Conservation (phyloP, 1,139 yeast genomes). For the Nadsonia commutata region DNA sequence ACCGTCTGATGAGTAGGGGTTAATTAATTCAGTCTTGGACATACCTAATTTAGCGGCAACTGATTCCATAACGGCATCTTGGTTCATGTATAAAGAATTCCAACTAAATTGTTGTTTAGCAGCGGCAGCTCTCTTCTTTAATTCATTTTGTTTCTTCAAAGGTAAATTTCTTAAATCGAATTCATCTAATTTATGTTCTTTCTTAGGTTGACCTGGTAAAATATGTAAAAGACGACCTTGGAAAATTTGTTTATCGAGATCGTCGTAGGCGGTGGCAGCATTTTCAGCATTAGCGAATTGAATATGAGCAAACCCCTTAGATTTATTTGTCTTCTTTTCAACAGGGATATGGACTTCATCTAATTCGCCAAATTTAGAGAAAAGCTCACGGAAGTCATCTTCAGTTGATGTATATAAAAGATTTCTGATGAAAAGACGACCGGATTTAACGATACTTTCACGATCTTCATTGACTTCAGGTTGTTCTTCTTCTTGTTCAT, state of each 20-base stretch:
- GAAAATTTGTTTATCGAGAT: conserved; percentile 74
- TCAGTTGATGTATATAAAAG: conserved; percentile 70
- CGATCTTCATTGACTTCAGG: conserved; percentile 32
- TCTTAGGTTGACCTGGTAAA: conserved; percentile 71
- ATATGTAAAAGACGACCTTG: conserved; percentile 91
- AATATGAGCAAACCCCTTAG: conserved; percentile 87
- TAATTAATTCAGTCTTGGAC: conserved; percentile 66
- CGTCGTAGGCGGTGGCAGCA: conserved; percentile 62
- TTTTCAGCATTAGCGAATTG: conserved; percentile 51
- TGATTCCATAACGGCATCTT: conserved; percentile 82
- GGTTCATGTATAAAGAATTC: conserved; percentile 86
- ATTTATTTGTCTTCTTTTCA: conserved; percentile 77
- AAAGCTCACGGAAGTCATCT: conserved; percentile 53
- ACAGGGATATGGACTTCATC: conserved; percentile 70
- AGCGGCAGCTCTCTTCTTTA: conserved; percentile 74
- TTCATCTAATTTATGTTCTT: conserved; percentile 67
- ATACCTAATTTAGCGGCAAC: conserved; percentile 80
- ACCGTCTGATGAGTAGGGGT: conserved; percentile 73
- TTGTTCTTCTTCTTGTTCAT: conserved; percentile 12
- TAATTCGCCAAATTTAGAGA: conserved; percentile 30
- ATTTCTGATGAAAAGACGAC: conserved; percentile 79
- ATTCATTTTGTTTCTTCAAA: conserved; percentile 74
- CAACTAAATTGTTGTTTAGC: conserved; percentile 78
- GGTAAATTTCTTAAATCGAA: conserved; percentile 84
- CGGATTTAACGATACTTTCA: conserved; percentile 48